Evolutionary conservation across 2,329 filamentous ascomycete species (phyloP).

Genomic region (Cercospora berteroae): DNA sequence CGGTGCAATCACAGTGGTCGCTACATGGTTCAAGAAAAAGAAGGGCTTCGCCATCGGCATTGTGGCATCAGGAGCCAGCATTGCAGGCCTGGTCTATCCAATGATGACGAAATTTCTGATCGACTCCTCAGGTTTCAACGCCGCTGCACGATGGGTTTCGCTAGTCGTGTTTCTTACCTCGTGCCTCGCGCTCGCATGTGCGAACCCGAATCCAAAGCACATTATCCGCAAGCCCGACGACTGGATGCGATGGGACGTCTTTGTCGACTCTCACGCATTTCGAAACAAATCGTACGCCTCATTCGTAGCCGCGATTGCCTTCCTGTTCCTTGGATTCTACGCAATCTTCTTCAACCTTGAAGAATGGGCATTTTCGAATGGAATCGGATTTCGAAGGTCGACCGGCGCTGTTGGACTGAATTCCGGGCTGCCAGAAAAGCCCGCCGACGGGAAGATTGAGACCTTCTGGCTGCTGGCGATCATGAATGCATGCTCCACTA

Average conservation of each 20-base stretch:
- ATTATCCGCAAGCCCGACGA: constrained; percentile 40
- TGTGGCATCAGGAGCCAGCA: constrained; percentile 51
- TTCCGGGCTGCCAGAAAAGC: constrained; percentile 22
- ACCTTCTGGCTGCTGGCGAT: constrained; percentile 52
- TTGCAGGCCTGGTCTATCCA: constrained; percentile 45
- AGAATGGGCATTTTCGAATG: constrained; percentile 49
- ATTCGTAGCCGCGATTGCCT: constrained; percentile 47
- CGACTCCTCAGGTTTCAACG: constrained; percentile 45
- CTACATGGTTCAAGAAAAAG: constrained; percentile 50
- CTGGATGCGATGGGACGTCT: constrained; percentile 40
- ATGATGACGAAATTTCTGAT: constrained; percentile 49
- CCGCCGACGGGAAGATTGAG: constrained; percentile 38
- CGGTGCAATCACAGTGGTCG: constrained; percentile 40
- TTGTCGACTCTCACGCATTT: constrained; percentile 47
- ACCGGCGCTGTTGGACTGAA: constrained; percentile 21
- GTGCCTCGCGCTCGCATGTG: constrained; percentile 44
- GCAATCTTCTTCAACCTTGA: constrained; percentile 55
- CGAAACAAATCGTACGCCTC: constrained; percentile 44
- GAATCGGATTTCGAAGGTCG: constrained; percentile 41
- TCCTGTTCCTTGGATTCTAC: constrained; percentile 54
- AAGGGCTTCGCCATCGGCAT: constrained; percentile 51
- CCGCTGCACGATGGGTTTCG: constrained; percentile 45
- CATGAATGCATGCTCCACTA: constrained; percentile 51
- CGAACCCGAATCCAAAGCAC: constrained; percentile 46
- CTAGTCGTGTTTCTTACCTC: constrained; percentile 43